Percentiles rank a stretch among this genome's conserved stretches.
Evolutionary conservation across 179 eudicot genomes (phyloP).

Genomic region (Drosera spatulata): DNA sequence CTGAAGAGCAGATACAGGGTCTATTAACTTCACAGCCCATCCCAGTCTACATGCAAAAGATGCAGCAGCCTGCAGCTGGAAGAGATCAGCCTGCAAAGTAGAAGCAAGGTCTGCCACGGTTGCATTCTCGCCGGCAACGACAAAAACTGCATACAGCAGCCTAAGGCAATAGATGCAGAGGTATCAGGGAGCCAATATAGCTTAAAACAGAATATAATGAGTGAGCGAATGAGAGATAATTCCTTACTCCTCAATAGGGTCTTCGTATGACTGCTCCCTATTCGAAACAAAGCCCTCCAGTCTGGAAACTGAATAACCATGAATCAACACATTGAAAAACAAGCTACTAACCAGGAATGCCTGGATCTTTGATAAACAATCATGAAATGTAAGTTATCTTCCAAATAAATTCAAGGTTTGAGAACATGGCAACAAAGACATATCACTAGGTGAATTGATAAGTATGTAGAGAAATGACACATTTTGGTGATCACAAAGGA

Average conservation of each 20-base stretch:
- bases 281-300: slow-evolving; percentile 99
- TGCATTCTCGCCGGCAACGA: slow-evolving; percentile 95
- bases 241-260: slow-evolving; percentile 98
- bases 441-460: too few relatives aligned
- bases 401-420: too few relatives aligned
- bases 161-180: slow-evolving; percentile 26
- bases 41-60: slow-evolving; percentile 97
- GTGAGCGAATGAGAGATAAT: slow-evolving; percentile 5
- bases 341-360: too few relatives aligned
- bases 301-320: slow-evolving; percentile 78
- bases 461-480: too few relatives aligned
- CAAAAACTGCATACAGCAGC: slow-evolving; percentile 97
- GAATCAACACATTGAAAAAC: too few relatives aligned
- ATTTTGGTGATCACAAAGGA: too few relatives aligned
- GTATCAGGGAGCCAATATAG: slow-evolving; percentile 11
- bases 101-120: slow-evolving; percentile 95
- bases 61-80: slow-evolving; percentile 98
- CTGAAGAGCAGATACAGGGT: slow-evolving; percentile 78
- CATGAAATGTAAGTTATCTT: too few relatives aligned
- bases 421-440: too few relatives aligned
- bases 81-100: slow-evolving; percentile 91
- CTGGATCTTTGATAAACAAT: too few relatives aligned
- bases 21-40: slow-evolving; percentile 92
- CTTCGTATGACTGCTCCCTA: slow-evolving; percentile 97
- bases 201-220: not conserved